Conservation (phyloP, 1,284 basidiomycete genomes). For the Malassezia yamatoensis region DNA sequence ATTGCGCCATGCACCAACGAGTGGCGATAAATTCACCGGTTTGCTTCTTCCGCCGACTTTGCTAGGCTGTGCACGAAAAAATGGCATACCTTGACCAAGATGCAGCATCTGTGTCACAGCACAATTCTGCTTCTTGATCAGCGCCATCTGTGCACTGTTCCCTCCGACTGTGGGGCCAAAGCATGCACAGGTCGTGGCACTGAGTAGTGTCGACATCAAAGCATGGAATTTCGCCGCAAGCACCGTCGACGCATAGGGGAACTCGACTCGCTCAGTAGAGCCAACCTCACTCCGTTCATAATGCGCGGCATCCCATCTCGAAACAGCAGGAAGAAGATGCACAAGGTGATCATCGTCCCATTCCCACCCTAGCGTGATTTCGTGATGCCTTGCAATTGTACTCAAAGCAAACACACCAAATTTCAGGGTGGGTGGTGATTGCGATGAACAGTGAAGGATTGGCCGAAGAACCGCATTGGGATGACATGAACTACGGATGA, state of each 20-base stretch:
- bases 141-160: constrained; percentile 33
- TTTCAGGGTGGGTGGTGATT: constrained; percentile 54
- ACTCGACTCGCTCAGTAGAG: constrained; percentile 21
- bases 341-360: constrained; percentile 89
- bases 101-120: constrained; percentile 47
- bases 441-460: constrained; percentile 51
- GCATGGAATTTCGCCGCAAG: constrained; percentile 40
- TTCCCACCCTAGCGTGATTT: constrained; percentile 85
- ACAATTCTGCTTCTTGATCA: constrained; percentile 40
- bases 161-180: constrained; percentile 38
- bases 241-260: constrained; percentile 39
- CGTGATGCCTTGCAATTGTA: constrained; percentile 68
- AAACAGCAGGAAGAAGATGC: constrained; percentile 65
- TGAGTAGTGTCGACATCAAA: constrained; percentile 31
- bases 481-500: constrained; percentile 71
- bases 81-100: constrained; percentile 40
- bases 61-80: constrained; percentile 36
- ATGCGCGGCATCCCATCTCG: constrained; percentile 43
- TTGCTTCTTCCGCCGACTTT: constrained; percentile 26
- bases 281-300: constrained; percentile 20
- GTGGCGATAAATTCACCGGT: constrained; percentile 34
- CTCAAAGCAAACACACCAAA: constrained; percentile 76
- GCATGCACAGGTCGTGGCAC: constrained; percentile 38
- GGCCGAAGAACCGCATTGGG: constrained; percentile 80
- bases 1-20: constrained; percentile 32